Evolutionary conservation across 1,284 basidiomycete genomes (phyloP), one percentile per base, ranked within the genome.

Genomic region (Sanghuangporus sanghuang): DNA sequence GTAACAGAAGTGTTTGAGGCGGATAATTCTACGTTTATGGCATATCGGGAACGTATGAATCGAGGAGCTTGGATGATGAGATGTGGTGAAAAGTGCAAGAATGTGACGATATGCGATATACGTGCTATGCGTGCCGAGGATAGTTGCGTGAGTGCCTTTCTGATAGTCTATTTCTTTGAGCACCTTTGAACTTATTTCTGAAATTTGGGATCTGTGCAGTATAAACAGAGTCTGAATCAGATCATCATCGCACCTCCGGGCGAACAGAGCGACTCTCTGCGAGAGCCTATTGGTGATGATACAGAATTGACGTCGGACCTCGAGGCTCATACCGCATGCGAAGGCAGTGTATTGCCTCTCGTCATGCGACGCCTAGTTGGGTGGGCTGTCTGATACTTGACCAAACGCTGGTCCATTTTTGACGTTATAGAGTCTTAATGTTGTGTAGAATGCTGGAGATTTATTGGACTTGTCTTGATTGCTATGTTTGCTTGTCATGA

Each of bases 1-100:
- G 75, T 86, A 3, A 86, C 85, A 0, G 83, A 85, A 64, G 80
- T 77, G 0, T 83, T 85, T 64, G 78, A 74, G 58, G 65, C 70
- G 14, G 80, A 85, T 67, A 77, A 81, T 57, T 74, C 74, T 1
- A 79, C 80, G 1, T 83, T 83, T 71, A 73, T 79, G 66, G 66
- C 75, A 49, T 85, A 77, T 70, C 76, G 76, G 67, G 73, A 73
- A 3, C 75, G 79, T 63, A 73, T 78, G 67, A 78, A 72, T 16
- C 74, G 81, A 9, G 79, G 78, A 11, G 72, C 73, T 8, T 68
- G 61, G 8, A 74, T 78, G 21, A 60, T 65, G 11, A 27, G 72
- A 1, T 84, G 82, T 66, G 73, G 73, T 16, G 78, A 73, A 7
- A 71, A 71, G 21, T 84, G 82, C 72, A 79, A 79, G 67, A 73